Base-by-base conservation (phyloP, 2,329 filamentous ascomycete genomes). In the Balansia obtecta region DNA sequence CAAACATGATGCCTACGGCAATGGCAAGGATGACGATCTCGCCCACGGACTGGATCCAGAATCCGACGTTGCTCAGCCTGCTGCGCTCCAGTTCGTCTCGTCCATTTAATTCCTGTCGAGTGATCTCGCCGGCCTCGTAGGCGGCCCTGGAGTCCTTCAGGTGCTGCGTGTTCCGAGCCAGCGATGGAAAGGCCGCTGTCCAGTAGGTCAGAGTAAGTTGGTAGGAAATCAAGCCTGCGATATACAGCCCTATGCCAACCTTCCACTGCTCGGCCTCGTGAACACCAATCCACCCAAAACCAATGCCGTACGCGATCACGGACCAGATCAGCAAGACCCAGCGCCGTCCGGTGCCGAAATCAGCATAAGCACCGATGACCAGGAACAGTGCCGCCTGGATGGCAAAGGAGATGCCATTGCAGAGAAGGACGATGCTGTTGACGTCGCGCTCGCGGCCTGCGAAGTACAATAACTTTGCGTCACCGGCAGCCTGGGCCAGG, bases 171-270 rank as follows among this genome's bases (percentile, higher is more conserved):
- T 67, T 68, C 39, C 68, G 63, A 2, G 68, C 67, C 18, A 71
- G 60, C 9, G 62, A 60, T 0, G 68, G 68, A 42, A 71, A 71
- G 0, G 82, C 80, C 0, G 82, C 80, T 0, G 80, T 83, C 79
- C 81, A 85, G 61, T 84, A 85, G 0, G 82, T 85, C 46, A 85
- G 67, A 0, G 79, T 82, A 2, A 82, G 75, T 63, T 85, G 81
- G 56, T 85, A 85, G 1, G 76, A 75, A 54, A 86, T 80, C 41
- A 85, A 62, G 2, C 81, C 82, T 15, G 84, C 74, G 50, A 85
- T 81, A 60, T 86, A 86, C 15, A 86, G 62, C 0, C 74, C 82
- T 0, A 78, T 71, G 0, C 70, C 83, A 9, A 73, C 66, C 45
- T 75, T 70, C 83, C 83, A 86, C 59, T 81, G 70, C 3, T 71